Evolutionary conservation across 163 green algal species (phyloP).

Genomic region (Scenedesmus sp.): DNA sequence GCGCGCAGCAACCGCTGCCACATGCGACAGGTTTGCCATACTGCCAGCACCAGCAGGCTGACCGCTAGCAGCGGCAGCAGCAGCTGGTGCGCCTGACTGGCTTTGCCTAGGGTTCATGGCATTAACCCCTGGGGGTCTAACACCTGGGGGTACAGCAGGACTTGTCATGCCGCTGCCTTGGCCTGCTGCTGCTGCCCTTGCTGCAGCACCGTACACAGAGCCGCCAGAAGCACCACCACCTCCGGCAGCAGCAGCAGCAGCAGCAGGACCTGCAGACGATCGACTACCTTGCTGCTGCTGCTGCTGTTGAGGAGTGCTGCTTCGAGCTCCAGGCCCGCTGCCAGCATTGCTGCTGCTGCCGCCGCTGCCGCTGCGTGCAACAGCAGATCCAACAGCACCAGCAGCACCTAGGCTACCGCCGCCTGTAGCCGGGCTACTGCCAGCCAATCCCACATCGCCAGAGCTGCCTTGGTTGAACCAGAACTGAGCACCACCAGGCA

Average conservation of each 20-base stretch:
- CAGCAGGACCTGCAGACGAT: neutral
- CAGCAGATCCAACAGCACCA: neutral
- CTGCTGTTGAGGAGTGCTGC: neutral
- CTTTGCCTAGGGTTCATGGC: neutral
- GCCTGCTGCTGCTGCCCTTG: neutral
- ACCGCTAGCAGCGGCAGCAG: neutral
- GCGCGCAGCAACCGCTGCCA: conserved; percentile 30
- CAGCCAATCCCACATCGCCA: neutral
- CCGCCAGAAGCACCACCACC: neutral
- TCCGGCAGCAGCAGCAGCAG: neutral
- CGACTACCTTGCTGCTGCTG: neutral
- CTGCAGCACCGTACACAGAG: neutral
- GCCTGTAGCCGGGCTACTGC: neutral
- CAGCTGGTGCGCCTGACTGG: neutral
- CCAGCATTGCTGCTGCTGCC: neutral
- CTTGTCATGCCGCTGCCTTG: neutral
- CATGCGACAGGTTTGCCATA: conserved; percentile 12
- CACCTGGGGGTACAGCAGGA: neutral
- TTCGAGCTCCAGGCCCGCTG: neutral
- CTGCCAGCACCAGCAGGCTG: neutral
- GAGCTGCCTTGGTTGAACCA: conserved; percentile 24
- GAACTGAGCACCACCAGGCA: conserved; percentile 26
- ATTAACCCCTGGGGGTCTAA: neutral
- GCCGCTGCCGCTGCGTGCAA: neutral
- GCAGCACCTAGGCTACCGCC: neutral